Conservation (phyloP, 2,329 filamentous ascomycete genomes). For the Trichoderma atrobrunneum region DNA sequence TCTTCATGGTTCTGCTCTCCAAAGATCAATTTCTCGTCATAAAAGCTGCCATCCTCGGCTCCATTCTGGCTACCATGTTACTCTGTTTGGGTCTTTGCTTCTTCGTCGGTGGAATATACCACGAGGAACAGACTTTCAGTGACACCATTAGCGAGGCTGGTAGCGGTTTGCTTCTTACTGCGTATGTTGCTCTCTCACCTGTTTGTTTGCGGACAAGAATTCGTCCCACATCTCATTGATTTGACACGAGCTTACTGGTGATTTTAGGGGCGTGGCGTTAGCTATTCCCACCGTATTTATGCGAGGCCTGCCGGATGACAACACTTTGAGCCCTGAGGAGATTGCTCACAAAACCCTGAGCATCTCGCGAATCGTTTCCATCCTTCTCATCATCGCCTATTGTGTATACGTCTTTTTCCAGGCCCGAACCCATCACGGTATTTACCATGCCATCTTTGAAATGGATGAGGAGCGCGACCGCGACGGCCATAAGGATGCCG, state of each 20-base stretch:
- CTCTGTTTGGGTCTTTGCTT: conserved; percentile 80
- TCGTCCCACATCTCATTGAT: not conserved
- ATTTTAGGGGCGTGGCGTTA: conserved; percentile 1
- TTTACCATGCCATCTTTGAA: conserved; percentile 72
- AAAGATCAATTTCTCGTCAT: conserved; percentile 64
- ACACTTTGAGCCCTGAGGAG: conserved; percentile 29
- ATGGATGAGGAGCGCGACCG: conserved; percentile 65
- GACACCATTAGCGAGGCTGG: conserved; percentile 76
- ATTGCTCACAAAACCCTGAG: conserved; percentile 54
- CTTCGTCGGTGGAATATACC: conserved; percentile 68
- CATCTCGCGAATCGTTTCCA: conserved; percentile 68
- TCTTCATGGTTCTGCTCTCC: conserved; percentile 73
- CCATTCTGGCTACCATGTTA: conserved; percentile 76
- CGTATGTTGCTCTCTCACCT: not conserved
- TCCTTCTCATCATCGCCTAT: conserved; percentile 51
- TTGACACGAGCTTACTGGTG: not conserved
- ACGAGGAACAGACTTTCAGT: conserved; percentile 69
- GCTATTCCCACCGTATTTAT: conserved; percentile 6
- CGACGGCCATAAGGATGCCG: conserved; percentile 58
- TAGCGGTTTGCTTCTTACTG: conserved; percentile 43
- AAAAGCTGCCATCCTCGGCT: conserved; percentile 78
- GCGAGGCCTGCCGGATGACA: conserved; percentile 29
- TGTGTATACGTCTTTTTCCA: conserved; percentile 69
- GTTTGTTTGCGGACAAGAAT: not conserved
- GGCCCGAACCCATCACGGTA: conserved; percentile 70